phyloP scores from a whole-genome alignment of 1,139 yeast genomes.

The Blastobotrys arbuscula region DNA sequence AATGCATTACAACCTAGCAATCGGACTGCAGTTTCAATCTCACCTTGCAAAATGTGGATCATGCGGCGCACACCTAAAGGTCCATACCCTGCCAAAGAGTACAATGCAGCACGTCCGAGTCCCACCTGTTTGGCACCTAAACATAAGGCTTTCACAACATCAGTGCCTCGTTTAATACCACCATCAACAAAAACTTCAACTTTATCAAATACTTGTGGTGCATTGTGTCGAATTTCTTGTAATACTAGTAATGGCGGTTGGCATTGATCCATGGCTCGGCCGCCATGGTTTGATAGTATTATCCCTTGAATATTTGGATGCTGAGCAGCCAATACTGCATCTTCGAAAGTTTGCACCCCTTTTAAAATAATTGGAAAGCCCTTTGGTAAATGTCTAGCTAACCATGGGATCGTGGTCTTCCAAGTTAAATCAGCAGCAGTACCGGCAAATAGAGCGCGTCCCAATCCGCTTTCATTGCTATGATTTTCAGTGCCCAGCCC shows the following conservation, averaged over 20 bases:
- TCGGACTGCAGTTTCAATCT: slow-evolving; percentile 44
- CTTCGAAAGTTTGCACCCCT: slow-evolving; percentile 50
- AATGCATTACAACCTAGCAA: slow-evolving; percentile 42
- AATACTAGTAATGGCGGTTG: slow-evolving; percentile 46
- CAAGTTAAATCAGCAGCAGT: slow-evolving; percentile 47
- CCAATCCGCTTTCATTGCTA: slow-evolving; percentile 23
- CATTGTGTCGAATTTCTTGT: slow-evolving; percentile 42
- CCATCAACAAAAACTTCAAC: slow-evolving; percentile 49
- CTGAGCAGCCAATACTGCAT: slow-evolving; percentile 44
- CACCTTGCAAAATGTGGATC: slow-evolving; percentile 42
- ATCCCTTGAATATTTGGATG: slow-evolving; percentile 43
- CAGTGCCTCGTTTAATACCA: slow-evolving; percentile 52
- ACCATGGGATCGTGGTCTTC: slow-evolving; percentile 41
- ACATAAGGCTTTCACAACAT: slow-evolving; percentile 48
- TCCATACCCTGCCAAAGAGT: slow-evolving; percentile 48
- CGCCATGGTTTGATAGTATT: slow-evolving; percentile 53
- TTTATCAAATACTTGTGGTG: slow-evolving; percentile 38
- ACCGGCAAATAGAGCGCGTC: slow-evolving; percentile 46
- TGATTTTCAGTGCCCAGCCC: slow-evolving; percentile 38
- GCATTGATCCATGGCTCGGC: slow-evolving; percentile 48
- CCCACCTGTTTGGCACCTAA: slow-evolving; percentile 56
- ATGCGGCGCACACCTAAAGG: slow-evolving; percentile 45
- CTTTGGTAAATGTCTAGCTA: slow-evolving; percentile 35
- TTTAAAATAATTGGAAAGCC: slow-evolving; percentile 39
- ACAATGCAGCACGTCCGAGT: slow-evolving; percentile 46